Base-by-base conservation (phyloP, 2,329 filamentous ascomycete genomes). In the Aspergillus viridinutans region DNA sequence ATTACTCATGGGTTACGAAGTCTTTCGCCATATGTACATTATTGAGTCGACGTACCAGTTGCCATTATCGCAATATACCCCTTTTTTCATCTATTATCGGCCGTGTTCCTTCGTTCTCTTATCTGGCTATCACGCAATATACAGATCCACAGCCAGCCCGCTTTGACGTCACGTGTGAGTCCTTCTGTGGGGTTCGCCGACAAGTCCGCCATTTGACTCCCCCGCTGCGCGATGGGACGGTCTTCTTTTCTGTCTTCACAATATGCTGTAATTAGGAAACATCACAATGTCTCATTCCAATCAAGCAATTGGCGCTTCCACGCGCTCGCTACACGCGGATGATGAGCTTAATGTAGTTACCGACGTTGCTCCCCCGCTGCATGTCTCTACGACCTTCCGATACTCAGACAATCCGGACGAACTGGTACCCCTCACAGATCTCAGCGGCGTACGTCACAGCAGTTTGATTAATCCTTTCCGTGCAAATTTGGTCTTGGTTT, bases 321-420 rank as follows among this genome's bases (percentile, higher is more conserved):
- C 91, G 5, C 82, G 84, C 55, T 84, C 89, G n/a, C 79, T 96
- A 61, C 92, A 96, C 72, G 90, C 89, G 60, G 92, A 96, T 69
- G 87, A 95, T 76, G 80, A 80, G 66, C 82, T 94, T 67, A 90
- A 90, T 73, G 76, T 81, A 35, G 84, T 89, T 64, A 81, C 85
- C 52, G 91, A 94, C 70, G 88, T 97, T 55, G 92, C 93, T 12
- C 93, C 94, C 58, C 86, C 93, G 3, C 81, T 97, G 69, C 93
- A 97, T 72, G 85, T 95, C 61, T 92, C 91, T 60, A 97, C 93
- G 12, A 97, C 91, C 17, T 97, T 91, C 75, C 86, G 90, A 64
- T 97, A 97, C 74, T 79, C 81, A 28, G 75, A 80, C 53, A 82
- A 96, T 70, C 90, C 91, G 1, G 81, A 86, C 5, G 72, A 85